Conservation (phyloP, 768 basidiomycete species). For the Lactarius pseudohatsudake region DNA sequence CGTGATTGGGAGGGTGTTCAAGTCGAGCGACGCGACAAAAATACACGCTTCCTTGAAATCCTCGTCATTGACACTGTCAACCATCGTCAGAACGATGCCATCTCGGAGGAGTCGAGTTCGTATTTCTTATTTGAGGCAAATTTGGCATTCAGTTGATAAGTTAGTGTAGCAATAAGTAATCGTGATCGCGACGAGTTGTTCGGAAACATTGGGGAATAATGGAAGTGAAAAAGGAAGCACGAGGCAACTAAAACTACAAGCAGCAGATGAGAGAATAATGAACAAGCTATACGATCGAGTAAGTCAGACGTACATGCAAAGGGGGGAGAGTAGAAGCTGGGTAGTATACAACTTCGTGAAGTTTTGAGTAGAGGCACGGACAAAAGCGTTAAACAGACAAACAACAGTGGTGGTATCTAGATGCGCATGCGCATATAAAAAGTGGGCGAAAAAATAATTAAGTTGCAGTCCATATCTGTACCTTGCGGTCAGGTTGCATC, state of each 20-base stretch:
- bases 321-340: slow-evolving; percentile 1
- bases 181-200: neutral
- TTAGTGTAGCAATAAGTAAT: neutral
- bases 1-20: neutral
- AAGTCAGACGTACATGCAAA: slow-evolving; percentile 7
- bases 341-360: slow-evolving; percentile 20
- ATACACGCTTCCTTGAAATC: neutral
- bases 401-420: slow-evolving; percentile 18
- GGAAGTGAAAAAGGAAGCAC: neutral
- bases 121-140: neutral
- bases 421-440: slow-evolving; percentile 27
- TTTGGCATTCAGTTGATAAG: slow-evolving; percentile 4
- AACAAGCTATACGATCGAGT: slow-evolving; percentile 12
- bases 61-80: neutral
- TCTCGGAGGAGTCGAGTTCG: neutral
- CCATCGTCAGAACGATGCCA: neutral
- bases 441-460: slow-evolving; percentile 1
- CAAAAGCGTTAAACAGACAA: slow-evolving; percentile 9
- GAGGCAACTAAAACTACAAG: slow-evolving; percentile 18
- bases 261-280: neutral
- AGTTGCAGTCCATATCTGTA: slow-evolving; percentile 13
- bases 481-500: neutral
- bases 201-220: neutral
- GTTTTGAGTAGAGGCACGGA: slow-evolving; percentile 12
- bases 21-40: neutral